Evolutionary conservation across 2,329 filamentous ascomycete species (phyloP), one percentile per base, ranked within the genome.

Genomic region (Bipolaris cookei): DNA sequence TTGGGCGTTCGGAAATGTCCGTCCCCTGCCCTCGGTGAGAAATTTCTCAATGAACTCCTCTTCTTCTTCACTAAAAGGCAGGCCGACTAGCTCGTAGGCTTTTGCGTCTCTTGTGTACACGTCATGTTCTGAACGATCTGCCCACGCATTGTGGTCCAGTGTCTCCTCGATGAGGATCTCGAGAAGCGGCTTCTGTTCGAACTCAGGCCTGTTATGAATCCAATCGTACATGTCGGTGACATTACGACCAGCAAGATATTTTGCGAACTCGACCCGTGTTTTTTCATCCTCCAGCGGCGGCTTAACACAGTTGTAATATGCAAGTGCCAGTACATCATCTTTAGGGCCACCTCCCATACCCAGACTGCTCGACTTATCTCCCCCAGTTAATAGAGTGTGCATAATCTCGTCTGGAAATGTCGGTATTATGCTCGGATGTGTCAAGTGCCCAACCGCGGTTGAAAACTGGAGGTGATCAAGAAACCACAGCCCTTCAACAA

Each of bases 401-500:
- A 95, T 82, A 50, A 96, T 93, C 59, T 96, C 90, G 76, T 95
- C 91, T 54, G 90, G 85, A 69, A 95, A 96, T 51, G 92, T 92
- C 34, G 90, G 88, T 18, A 89, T 87, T 4, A 96, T 82, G 1
- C 89, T 91, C 0, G 92, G 91, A 67, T 95, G 89, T 3, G 90
- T 88, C 13, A 96, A 84, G 71, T 89, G 87, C 66, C 91, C 87
- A 25, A 96, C 81, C 2, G 91, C 90, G 62, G 63, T 77, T 51
- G 74, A 65, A 56, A 91, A 92, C 54, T 91, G 82, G 42, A 87
- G 80, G 41, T 85, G 84, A 71, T 96, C 92, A 73, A 96, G 81
- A 67, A 90, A 82, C 90, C 91, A 96, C 8, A 96, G 78, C 0
- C 92, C 92, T 66, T 90, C 87, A 78, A 95, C 91, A 67, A 93